These are phyloP conservation scores for Melaleuca quinquenervia DNA, from an alignment of 345 rosid genomes.

Conservation along the genomic window DNA sequence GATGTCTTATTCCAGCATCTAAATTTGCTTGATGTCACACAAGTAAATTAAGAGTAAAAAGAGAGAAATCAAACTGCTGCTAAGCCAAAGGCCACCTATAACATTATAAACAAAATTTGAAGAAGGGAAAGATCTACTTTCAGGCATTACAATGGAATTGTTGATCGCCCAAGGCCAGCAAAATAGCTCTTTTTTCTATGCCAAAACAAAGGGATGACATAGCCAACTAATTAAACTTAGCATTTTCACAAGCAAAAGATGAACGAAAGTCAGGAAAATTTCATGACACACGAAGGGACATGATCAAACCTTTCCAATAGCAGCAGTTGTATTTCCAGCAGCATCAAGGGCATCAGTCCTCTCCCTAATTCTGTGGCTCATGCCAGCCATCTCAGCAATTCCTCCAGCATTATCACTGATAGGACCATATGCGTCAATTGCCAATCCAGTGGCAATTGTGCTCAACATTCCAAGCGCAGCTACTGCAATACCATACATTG, in stretches of 20 bases:
- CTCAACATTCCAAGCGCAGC: constrained; percentile 84
- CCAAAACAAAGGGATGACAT: neutral
- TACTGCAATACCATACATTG: constrained; percentile 74
- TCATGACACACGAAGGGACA: neutral
- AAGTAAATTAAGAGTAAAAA: neutral
- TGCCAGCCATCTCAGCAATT: constrained; percentile 87
- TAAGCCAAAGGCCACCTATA: neutral
- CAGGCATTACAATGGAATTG: neutral
- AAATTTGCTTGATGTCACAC: neutral
- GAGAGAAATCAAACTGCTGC: neutral
- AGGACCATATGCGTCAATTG: constrained; percentile 84
- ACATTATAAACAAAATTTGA: neutral
- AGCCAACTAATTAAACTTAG: neutral
- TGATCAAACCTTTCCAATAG: constrained; percentile 58
- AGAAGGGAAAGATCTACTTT: neutral
- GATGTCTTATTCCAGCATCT: neutral
- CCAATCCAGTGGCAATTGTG: constrained; percentile 75
- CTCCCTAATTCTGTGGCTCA: constrained; percentile 75
- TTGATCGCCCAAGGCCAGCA: neutral
- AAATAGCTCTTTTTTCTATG: neutral
- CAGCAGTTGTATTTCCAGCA: constrained; percentile 84
- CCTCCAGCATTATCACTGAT: constrained; percentile 85
- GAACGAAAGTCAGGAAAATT: neutral
- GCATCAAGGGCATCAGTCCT: constrained; percentile 88
- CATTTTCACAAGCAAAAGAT: neutral